Evolutionary conservation across 768 basidiomycete genomes (phyloP), one percentile per base, ranked within the genome.

Genomic region (Obba rivulosa): DNA sequence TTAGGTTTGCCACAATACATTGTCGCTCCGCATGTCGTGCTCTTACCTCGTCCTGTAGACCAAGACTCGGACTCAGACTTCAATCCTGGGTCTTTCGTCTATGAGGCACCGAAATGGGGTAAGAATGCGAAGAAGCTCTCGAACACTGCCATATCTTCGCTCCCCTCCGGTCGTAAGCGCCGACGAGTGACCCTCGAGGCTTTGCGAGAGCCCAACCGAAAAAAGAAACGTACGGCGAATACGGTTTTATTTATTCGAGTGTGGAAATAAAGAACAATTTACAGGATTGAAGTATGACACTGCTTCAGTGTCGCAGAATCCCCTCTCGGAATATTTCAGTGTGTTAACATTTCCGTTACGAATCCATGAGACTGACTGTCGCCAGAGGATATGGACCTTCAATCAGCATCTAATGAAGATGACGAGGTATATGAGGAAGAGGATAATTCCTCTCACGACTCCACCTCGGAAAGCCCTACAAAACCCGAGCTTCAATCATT

Each of bases 61-160:
- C 34, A 53, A 72, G 76, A 75, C 44, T 52, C 60, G 2, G 76
- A 78, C 56, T 73, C 75, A 0, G 77, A 79, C 55, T 79, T 79
- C 54, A 69, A 66, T 22, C 66, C 75, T 3, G 73, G 74, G 1
- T 50, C 58, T 7, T 71, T 69, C 50, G 46, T 71, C 49, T 37
- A 58, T 47, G 41, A 70, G 60, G 47, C 52, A 48, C 43, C 48
- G 0, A 57, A 53, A 50, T 69, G 66, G 47, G 57, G 62, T 28
- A 57, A 51, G 21, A 68, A 41, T 41, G 8, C 21, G 31, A 8
- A 46, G 34, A 28, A 21, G 16, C 35, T 28, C 31, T 25, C 28
- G 28, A 5, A 31, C 28, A 31, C 7, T 31, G 28, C 7, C 7
- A 31, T 13, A 31, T 4, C 4, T 3, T 34, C 2, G 28, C 39